Evolutionary conservation across 2,329 filamentous ascomycete genomes (phyloP).

Genomic region (Harringtonia lauricola): DNA sequence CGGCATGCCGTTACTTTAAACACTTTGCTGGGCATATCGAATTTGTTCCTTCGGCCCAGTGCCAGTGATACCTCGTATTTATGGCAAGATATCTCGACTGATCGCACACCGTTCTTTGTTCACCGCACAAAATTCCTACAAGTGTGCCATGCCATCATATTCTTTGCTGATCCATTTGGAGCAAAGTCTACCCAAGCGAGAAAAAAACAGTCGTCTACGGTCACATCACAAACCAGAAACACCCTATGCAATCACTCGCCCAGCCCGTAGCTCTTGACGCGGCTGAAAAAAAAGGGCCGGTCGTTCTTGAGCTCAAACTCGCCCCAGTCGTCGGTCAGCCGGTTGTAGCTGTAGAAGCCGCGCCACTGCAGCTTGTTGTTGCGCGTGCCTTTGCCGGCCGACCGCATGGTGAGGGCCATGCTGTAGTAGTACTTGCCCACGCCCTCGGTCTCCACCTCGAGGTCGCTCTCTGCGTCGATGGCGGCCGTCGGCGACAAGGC

Average conservation of each 20-base stretch:
- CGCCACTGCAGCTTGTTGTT: conserved; percentile 88
- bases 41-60: no score
- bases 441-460: conserved; percentile 82
- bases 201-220: no score
- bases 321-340: conserved; percentile 79
- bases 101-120: no score
- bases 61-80: no score
- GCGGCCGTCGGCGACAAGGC: conserved; percentile 13
- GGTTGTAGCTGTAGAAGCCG: conserved; percentile 85
- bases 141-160: no score
- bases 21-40: no score
- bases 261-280: conserved; percentile 45
- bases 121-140: no score
- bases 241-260: no score
- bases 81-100: no score
- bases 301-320: conserved; percentile 60
- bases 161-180: no score
- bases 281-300: conserved; percentile 56
- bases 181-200: background rate
- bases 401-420: conserved; percentile 64
- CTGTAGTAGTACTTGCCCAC: conserved; percentile 75
- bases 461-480: conserved; percentile 47
- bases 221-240: no score
- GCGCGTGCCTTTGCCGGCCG: conserved; percentile 49
- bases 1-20: no score